Evolutionary conservation across 352 stramenopile genomes (phyloP).

Genomic region (Phytophthora nicotianae): DNA sequence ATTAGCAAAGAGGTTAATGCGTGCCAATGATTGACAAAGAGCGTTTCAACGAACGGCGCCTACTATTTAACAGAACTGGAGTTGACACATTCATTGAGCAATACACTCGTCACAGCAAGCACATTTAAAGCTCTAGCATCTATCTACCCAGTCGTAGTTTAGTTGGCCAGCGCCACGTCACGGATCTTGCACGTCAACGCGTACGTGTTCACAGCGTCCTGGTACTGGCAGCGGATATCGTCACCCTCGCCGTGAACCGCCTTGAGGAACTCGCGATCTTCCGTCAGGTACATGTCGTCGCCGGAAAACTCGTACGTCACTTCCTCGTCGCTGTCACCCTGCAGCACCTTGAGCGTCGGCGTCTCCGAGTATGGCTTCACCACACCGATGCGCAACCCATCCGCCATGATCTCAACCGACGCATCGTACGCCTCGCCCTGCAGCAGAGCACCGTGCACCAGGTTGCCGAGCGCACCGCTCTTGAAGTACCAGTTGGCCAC

Average conservation of each 20-base stretch:
- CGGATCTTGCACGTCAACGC: conserved; percentile 50
- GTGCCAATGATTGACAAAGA: conserved; percentile 24
- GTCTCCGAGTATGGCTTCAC: conserved; percentile 47
- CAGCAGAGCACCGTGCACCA: conserved; percentile 43
- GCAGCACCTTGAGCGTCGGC: conserved; percentile 38
- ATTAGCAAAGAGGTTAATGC: conserved; percentile 31
- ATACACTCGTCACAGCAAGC: conserved; percentile 1
- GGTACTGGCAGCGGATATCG: conserved; percentile 38
- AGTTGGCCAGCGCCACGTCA: conserved; percentile 38
- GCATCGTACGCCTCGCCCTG: conserved; percentile 41
- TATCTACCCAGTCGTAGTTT: not conserved
- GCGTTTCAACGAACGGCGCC: conserved; percentile 12
- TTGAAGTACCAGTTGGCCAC: conserved; percentile 46
- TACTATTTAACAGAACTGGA: conserved; percentile 27
- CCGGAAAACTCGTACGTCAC: conserved; percentile 39
- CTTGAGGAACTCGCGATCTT: conserved; percentile 43
- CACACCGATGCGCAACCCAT: conserved; percentile 40
- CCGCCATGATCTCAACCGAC: conserved; percentile 43
- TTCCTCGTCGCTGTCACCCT: conserved; percentile 36
- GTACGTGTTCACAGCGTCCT: conserved; percentile 44
- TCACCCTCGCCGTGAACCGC: conserved; percentile 31
- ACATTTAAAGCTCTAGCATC: not conserved
- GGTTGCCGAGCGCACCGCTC: conserved; percentile 36
- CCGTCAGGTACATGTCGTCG: conserved; percentile 44
- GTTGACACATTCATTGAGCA: conserved; percentile 8